Conservation (phyloP, 129 eudicot genomes). For the Artemisia argyi region DNA sequence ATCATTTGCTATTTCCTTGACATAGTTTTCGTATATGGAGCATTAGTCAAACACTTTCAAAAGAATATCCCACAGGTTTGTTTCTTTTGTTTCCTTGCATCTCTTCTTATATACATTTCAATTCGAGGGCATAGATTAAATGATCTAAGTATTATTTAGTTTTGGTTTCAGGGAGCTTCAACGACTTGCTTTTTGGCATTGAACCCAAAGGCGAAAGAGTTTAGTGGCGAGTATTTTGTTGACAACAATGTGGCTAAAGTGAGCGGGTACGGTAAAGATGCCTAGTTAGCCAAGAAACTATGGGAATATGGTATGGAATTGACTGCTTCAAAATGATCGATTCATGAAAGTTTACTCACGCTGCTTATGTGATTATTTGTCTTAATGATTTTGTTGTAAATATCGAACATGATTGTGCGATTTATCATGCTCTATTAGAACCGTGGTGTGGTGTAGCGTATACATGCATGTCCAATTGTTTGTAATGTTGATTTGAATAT, state of each 20-base stretch:
- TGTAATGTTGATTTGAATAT: constrained; percentile 2
- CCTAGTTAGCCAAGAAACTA: constrained; percentile 42
- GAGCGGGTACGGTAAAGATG: constrained; percentile 21
- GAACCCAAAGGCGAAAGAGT: constrained; percentile 59
- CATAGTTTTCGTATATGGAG: constrained; percentile 24
- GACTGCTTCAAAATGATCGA: constrained; percentile 38
- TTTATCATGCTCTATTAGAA: neutral
- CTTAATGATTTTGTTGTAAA: neutral
- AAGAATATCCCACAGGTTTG: neutral
- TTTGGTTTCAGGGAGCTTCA: constrained; percentile 45
- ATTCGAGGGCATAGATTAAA: too few relatives aligned
- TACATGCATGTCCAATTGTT: neutral
- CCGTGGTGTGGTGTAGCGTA: constrained; percentile 9
- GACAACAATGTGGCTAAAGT: constrained; percentile 41
- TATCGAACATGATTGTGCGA: neutral
- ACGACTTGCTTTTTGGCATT: constrained; percentile 44
- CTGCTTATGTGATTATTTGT: neutral
- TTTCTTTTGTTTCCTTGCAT: too few relatives aligned
- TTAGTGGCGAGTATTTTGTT: constrained; percentile 53
- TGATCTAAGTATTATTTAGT: too few relatives aligned
- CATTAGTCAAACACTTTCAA: constrained; percentile 18
- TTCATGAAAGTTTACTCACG: neutral
- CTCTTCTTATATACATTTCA: too few relatives aligned
- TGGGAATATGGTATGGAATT: constrained; percentile 45
- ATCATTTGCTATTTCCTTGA: neutral